Conservation (phyloP, 768 basidiomycete genomes). For the Solioccasus polychromus region DNA sequence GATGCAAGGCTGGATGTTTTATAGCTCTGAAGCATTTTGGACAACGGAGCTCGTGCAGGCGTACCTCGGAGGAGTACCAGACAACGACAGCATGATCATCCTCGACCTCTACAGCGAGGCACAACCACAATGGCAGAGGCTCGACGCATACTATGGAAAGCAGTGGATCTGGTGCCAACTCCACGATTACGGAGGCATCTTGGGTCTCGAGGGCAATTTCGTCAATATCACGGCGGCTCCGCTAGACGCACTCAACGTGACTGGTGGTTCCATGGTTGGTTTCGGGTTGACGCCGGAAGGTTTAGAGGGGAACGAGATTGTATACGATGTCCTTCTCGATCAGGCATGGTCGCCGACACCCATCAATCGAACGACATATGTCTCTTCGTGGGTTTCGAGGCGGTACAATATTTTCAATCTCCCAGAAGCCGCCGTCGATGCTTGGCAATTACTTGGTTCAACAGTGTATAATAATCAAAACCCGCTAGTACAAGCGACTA, state of each 20-base stretch:
- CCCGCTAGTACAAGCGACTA: conserved; percentile 29
- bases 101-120: conserved; percentile 41
- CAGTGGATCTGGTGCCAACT: conserved; percentile 43
- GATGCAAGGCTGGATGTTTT: conserved; percentile 45
- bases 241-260: conserved; percentile 27
- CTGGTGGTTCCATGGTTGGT: conserved; percentile 36
- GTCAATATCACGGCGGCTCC: conserved; percentile 33
- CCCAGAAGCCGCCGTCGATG: conserved; percentile 25
- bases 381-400: conserved; percentile 34
- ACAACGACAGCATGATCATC: conserved; percentile 38
- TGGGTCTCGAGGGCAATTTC: conserved; percentile 39
- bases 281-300: conserved; percentile 40
- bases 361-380: conserved; percentile 31
- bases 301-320: conserved; percentile 42
- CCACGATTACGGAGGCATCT: conserved; percentile 38
- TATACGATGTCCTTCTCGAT: conserved; percentile 41
- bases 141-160: conserved; percentile 38
- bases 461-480: conserved; percentile 40
- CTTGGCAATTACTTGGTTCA: conserved; percentile 36
- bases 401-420: conserved; percentile 32
- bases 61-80: conserved; percentile 38
- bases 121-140: conserved; percentile 41
- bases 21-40: conserved; percentile 36
- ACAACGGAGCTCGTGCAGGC: conserved; percentile 38
- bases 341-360: conserved; percentile 39